Evolutionary conservation across 768 basidiomycete species (phyloP), one percentile per base, ranked within the genome.

Genomic region (Dioszegia crocea): DNA sequence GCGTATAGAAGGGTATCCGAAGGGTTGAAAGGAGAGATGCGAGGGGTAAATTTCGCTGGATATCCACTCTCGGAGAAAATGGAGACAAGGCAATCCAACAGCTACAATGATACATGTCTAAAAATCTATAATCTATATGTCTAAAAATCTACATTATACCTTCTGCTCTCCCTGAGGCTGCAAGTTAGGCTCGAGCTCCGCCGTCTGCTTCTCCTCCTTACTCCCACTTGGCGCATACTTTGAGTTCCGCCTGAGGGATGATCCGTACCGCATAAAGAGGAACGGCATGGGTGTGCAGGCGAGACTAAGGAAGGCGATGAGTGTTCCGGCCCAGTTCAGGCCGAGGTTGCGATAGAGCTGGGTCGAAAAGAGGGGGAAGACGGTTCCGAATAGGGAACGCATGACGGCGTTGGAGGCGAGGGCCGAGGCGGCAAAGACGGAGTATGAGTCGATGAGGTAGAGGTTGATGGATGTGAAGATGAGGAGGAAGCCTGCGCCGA

Each of bases 381-480:
- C 46, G 3, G 44, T 53, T 17, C 84, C 86, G 61, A 84, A 82
- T 19, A 81, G 74, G 0, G 83, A 85, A 55, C 86, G 84, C 52
- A 86, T 73, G 47, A 87, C 83, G 47, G 86, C 82, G 8, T 84
- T 85, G 48, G 86, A 83, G 16, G 86, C 85, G 49, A 87, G 80
- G 17, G 85, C 86, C 64, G 84, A 84, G 2, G 86, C 85, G 61
- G 76, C 83, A 73, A 84, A 70, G 40, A 86, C 77, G 44, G 80
- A 79, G 77, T 87, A 88, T 11, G 83, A 78, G 67, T 87, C 86
- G 82, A 88, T 85, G 57, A 88, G 80, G 77, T 87, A 88, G 33
- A 56, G 56, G 17, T 46, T 41, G 17, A 61, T 50, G 9, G 39
- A 43, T 24, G 50, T 51, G 39, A 61, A 60, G 41, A 59, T 47